Base-by-base conservation (phyloP, 208 protist genomes). In the Phytomonas francai region DNA sequence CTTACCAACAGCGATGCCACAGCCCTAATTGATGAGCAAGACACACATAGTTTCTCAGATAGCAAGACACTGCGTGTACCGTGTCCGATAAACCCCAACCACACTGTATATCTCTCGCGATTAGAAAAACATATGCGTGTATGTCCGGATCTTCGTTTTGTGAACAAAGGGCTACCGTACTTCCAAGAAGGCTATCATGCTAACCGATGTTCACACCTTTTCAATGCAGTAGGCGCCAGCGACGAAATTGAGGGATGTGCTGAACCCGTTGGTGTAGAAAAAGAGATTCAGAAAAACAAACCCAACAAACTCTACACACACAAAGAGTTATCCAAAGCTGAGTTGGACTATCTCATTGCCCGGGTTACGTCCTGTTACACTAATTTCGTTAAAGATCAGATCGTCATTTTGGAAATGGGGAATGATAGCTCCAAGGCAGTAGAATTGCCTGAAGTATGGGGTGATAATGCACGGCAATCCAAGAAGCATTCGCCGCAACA, bases 41-140 rank as follows among this genome's bases (percentile, higher is more conserved):
- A 68, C 49, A 28, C 60, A 22, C 3, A 42, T 11, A 33, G 29
- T 12, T 25, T 36, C 32, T n/a, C 16, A 11, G 45, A 19, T 32
- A 19, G 1, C 2, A 19, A 33, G 1, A n/a, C 29, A 30, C 49
- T 49, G 57, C 77, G 87, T 27, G 80, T 93, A 31, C 79, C 84
- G 34, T 93, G 87, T 63, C 87, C 87, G 9, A 87, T 93, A 70
- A 93, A 90, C 68, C 74, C 79, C 0, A 88, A n/a, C n/a, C n/a
- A n/a, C n/a, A n/a, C n/a, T n/a, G n/a, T n/a, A n/a, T n/a, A n/a
- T 59, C 89, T 51, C 87, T 74, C 73, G 2, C 72, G 81, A 27
- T 73, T 93, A 58, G 70, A 74, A 61, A 78, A 82, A 39, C 87
- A 93, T 68, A 45, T 90, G 28, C 76, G 71, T 59, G 82, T 93